phyloP scores from a whole-genome alignment of 257 asterid species.

The Handroanthus guayacan region DNA sequence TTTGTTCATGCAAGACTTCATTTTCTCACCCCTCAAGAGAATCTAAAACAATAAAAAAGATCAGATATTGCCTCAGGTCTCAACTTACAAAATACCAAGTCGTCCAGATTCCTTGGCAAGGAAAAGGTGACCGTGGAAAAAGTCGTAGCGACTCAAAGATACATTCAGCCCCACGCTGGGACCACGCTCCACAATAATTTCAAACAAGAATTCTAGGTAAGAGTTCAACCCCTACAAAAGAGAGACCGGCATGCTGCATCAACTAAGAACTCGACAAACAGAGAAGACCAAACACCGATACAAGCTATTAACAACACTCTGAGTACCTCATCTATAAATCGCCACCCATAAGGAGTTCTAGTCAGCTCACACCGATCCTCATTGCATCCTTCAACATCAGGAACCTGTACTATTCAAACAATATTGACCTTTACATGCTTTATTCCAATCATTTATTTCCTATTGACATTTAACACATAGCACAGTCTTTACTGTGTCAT shows the following conservation, averaged over 20 bases:
- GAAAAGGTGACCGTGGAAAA: slow-evolving; percentile 93
- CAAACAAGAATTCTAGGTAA: slow-evolving; percentile 68
- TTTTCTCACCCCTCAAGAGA: not conserved
- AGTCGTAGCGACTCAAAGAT: slow-evolving; percentile 83
- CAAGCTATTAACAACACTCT: not conserved
- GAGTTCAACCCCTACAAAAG: slow-evolving; percentile 82
- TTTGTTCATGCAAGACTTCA: not conserved
- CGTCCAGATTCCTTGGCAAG: slow-evolving; percentile 77
- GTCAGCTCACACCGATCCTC: slow-evolving; percentile 81
- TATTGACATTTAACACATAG: slow-evolving; percentile 23
- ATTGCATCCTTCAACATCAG: slow-evolving; percentile 82
- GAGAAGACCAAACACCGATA: not conserved
- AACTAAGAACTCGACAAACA: slow-evolving; percentile 23
- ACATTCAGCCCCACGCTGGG: slow-evolving; percentile 82
- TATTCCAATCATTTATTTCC: not conserved
- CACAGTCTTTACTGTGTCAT: slow-evolving; percentile 1
- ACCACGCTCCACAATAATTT: slow-evolving; percentile 73
- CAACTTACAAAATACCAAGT: slow-evolving; percentile 95
- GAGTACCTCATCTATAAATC: slow-evolving; percentile 66
- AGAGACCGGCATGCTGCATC: slow-evolving; percentile 32
- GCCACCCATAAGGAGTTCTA: slow-evolving; percentile 76
- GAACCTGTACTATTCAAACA: slow-evolving; percentile 64
- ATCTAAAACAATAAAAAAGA: slow-evolving; percentile 22
- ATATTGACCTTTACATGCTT: slow-evolving; percentile 8
- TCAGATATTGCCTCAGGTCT: slow-evolving; percentile 22